These are phyloP conservation scores for Teratosphaeria destructans DNA, from an alignment of 2,329 filamentous ascomycete species.

Conservation along the genomic window DNA sequence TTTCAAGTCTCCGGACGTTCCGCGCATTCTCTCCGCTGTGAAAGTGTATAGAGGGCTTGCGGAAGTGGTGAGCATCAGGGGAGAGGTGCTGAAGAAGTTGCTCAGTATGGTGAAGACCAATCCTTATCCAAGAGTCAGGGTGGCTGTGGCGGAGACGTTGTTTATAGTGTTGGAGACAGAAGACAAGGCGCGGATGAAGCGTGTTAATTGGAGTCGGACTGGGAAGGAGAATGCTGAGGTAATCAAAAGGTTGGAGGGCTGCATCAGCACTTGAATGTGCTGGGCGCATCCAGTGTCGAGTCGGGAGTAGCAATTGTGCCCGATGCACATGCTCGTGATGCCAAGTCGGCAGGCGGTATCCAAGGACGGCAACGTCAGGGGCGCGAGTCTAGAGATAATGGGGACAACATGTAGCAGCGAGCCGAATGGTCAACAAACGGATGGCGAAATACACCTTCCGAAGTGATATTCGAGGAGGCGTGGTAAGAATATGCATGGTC, in stretches of 20 bases:
- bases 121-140: slow-evolving; percentile 66
- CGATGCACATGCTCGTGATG: too few relatives aligned
- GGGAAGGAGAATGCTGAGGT: background rate
- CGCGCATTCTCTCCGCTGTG: slow-evolving; percentile 70
- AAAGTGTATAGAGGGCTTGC: slow-evolving; percentile 68
- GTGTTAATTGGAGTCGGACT: background rate
- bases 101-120: slow-evolving; percentile 60
- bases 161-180: slow-evolving; percentile 19
- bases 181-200: background rate
- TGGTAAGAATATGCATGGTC: too few relatives aligned
- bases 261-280: background rate
- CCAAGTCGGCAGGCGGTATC: too few relatives aligned
- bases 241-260: background rate
- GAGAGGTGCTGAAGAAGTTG: slow-evolving; percentile 57
- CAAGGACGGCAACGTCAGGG: too few relatives aligned
- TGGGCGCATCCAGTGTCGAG: too few relatives aligned
- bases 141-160: slow-evolving; percentile 31
- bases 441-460: too few relatives aligned
- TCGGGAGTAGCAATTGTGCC: too few relatives aligned
- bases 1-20: slow-evolving; percentile 72
- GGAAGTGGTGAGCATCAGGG: slow-evolving; percentile 37
- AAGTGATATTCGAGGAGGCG: too few relatives aligned
- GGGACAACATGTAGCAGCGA: too few relatives aligned
- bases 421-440: too few relatives aligned
- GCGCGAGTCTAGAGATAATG: too few relatives aligned